Evolutionary conservation across 148 eudicot genomes (phyloP).

Genomic region (Chenopodium quinoa): DNA sequence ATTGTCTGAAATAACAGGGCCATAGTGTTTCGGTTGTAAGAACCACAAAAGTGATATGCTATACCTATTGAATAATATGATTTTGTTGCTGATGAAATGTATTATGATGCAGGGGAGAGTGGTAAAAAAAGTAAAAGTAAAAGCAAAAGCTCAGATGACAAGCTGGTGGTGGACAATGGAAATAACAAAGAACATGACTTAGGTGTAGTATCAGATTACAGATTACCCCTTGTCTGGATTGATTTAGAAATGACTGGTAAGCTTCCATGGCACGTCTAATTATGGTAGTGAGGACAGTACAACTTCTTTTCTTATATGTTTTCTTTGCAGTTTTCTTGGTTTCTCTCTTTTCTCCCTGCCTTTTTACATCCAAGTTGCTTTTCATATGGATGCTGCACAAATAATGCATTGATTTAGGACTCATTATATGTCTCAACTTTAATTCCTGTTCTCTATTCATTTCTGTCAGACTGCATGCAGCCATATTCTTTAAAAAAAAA

Average conservation of each 20-base stretch:
- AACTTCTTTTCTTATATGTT: too few relatives aligned
- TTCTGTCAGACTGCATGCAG: background rate
- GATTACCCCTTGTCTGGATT: constrained; percentile 85
- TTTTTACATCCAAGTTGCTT: background rate
- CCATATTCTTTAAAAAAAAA: background rate
- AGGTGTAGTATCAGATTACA: constrained; percentile 34
- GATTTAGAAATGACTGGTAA: constrained; percentile 89
- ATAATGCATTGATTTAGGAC: background rate
- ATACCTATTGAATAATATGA: background rate
- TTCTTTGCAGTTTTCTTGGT: background rate
- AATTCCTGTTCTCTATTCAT: background rate
- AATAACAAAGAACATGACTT: constrained; percentile 27
- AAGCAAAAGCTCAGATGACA: constrained; percentile 32
- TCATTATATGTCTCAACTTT: background rate
- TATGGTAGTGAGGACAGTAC: background rate
- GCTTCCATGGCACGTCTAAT: constrained; percentile 14
- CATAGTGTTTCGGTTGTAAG: background rate
- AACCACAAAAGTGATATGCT: background rate
- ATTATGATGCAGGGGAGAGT: constrained; percentile 40
- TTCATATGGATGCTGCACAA: background rate
- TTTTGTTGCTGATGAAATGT: constrained; percentile 14
- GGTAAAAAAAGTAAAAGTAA: constrained; percentile 29
- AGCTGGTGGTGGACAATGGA: constrained; percentile 30
- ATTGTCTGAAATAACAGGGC: too few relatives aligned
- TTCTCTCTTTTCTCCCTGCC: too few relatives aligned